Evolutionary conservation across 441 rosid genomes (phyloP).

Genomic region (Adansonia madagascariensis): DNA sequence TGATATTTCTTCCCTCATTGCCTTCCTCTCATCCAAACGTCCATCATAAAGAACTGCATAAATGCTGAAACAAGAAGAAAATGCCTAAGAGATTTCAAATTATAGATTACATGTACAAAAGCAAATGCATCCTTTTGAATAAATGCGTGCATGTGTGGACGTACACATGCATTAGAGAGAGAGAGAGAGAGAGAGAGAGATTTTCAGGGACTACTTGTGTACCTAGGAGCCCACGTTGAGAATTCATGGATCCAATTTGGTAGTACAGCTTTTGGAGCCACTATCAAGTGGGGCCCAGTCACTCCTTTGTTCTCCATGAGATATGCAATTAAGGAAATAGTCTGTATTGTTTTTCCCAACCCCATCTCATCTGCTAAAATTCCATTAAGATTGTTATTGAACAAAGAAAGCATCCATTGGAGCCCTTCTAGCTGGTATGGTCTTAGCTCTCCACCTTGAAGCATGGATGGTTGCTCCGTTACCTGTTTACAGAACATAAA

Average conservation of each 20-base stretch:
- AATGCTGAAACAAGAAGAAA: slow-evolving; percentile 61
- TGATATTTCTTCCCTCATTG: slow-evolving; percentile 69
- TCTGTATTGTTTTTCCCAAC: slow-evolving; percentile 97
- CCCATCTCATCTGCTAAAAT: slow-evolving; percentile 99
- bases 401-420: slow-evolving; percentile 99
- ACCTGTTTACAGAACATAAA: slow-evolving; percentile 59
- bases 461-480: slow-evolving; percentile 89
- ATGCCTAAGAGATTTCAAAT: slow-evolving; percentile 33
- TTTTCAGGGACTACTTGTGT: slow-evolving; percentile 12
- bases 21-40: slow-evolving; percentile 92
- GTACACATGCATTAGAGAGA: background rate
- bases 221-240: slow-evolving; percentile 94
- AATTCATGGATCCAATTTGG: slow-evolving; percentile 98
- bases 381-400: slow-evolving; percentile 96
- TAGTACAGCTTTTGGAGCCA: slow-evolving; percentile 99
- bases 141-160: slow-evolving; percentile 2
- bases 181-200: slow-evolving; percentile 15
- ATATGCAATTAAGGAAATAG: slow-evolving; percentile 90
- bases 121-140: background rate
- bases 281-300: slow-evolving; percentile 89
- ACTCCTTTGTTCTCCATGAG: slow-evolving; percentile 90
- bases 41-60: slow-evolving; percentile 96
- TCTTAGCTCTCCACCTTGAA: slow-evolving; percentile 95
- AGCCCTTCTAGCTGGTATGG: slow-evolving; percentile 97
- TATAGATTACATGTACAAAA: slow-evolving; percentile 6